Conservation (phyloP, 306 rosid genomes). For the Sechiopsis laciniata region DNA sequence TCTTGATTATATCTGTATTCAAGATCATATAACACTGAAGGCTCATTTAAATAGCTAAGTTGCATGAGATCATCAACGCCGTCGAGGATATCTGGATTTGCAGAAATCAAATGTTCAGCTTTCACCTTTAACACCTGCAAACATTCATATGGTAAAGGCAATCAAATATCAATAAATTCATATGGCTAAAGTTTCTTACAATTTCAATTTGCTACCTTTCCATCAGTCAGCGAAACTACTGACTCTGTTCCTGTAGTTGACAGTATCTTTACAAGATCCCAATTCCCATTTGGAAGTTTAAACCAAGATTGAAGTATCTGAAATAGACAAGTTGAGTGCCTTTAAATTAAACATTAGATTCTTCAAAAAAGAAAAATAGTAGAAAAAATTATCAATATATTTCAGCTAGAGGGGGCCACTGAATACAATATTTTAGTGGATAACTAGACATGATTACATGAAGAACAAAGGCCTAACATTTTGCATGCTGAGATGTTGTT, state of each 20-base stretch:
- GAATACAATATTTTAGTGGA: neutral
- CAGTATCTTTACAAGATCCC: slow-evolving; percentile 72
- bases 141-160: neutral
- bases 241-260: slow-evolving; percentile 63
- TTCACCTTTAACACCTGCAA: slow-evolving; percentile 66
- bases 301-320: slow-evolving; percentile 91
- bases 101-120: slow-evolving; percentile 66
- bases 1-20: slow-evolving; percentile 77
- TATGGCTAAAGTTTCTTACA: slow-evolving; percentile 14
- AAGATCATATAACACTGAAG: slow-evolving; percentile 84
- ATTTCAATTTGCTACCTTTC: slow-evolving; percentile 50
- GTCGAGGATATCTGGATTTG: slow-evolving; percentile 96
- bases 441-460: neutral
- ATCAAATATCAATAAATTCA: neutral
- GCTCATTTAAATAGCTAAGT: slow-evolving; percentile 95
- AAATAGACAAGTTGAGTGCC: slow-evolving; percentile 13
- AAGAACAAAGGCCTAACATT: neutral
- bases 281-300: slow-evolving; percentile 79
- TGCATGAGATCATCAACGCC: slow-evolving; percentile 99
- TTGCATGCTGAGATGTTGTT: neutral
- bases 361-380: neutral
- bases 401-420: neutral
- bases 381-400: no score
- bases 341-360: neutral
- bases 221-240: slow-evolving; percentile 62